Percentiles rank a stretch among this genome's conserved stretches.
Evolutionary conservation across 352 stramenopile genomes (phyloP).

Genomic region (Stramenopiles sp.): DNA sequence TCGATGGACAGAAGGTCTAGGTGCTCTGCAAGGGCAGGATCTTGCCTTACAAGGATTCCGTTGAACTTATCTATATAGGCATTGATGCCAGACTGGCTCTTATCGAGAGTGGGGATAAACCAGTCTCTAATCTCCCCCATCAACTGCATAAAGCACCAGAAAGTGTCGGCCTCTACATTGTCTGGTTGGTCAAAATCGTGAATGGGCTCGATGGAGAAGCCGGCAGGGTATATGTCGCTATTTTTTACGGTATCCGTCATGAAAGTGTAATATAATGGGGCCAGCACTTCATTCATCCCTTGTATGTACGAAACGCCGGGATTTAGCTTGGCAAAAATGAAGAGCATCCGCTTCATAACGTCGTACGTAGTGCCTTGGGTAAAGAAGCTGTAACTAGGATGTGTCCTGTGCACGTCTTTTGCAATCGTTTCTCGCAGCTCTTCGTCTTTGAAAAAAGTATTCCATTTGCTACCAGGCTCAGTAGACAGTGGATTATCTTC

Average conservation of each 20-base stretch:
- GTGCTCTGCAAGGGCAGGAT: conserved; percentile 35
- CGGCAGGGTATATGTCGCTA: not conserved
- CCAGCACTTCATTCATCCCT: conserved; percentile 63
- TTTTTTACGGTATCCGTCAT: conserved; percentile 28
- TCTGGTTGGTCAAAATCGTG: not conserved
- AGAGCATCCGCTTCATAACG: conserved; percentile 43
- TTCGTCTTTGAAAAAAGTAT: conserved; percentile 16
- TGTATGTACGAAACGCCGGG: conserved; percentile 53
- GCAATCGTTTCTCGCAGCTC: conserved; percentile 45
- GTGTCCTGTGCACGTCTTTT: conserved; percentile 50
- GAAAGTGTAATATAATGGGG: conserved; percentile 47
- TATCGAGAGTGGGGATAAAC: conserved; percentile 37
- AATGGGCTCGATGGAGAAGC: not conserved
- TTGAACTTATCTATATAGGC: conserved; percentile 27
- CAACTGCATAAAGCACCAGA: conserved; percentile 45
- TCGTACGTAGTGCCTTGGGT: conserved; percentile 35
- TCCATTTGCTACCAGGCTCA: conserved; percentile 15
- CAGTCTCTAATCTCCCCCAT: conserved; percentile 49
- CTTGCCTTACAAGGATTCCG: conserved; percentile 32
- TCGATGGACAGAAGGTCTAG: conserved; percentile 34
- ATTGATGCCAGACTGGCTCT: conserved; percentile 34
- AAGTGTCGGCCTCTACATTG: conserved; percentile 41
- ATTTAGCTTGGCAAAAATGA: conserved; percentile 53
- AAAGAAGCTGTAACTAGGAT: conserved; percentile 48
- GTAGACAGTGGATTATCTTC: conserved; percentile 17